phyloP scores from a whole-genome alignment of 2,329 filamentous ascomycete genomes.

The Ophiostoma pallidulum region DNA sequence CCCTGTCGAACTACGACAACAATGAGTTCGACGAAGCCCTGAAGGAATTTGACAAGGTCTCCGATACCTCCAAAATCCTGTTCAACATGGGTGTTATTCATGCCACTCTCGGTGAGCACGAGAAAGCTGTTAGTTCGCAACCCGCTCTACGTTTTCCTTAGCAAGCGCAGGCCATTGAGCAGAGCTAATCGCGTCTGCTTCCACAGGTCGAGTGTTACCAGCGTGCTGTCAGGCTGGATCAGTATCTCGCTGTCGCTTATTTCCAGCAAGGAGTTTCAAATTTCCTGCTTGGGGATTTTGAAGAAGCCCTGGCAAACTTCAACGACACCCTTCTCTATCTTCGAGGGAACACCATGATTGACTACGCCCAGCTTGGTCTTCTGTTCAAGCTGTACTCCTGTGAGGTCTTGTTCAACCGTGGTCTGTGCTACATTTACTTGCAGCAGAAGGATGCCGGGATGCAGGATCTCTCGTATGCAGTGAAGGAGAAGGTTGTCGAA shows the following conservation, averaged over 20 bases:
- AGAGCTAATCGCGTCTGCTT: slow-evolving; percentile 5
- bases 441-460: slow-evolving; percentile 85
- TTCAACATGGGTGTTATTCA: slow-evolving; percentile 99
- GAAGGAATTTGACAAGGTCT: slow-evolving; percentile 72
- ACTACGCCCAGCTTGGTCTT: slow-evolving; percentile 91
- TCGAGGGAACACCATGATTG: slow-evolving; percentile 91
- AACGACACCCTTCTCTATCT: slow-evolving; percentile 95
- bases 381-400: slow-evolving; percentile 96
- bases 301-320: slow-evolving; percentile 95
- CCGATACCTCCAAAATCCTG: slow-evolving; percentile 93
- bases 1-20: slow-evolving; percentile 86
- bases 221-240: slow-evolving; percentile 78
- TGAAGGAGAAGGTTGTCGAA: slow-evolving; percentile 90
- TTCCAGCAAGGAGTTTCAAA: slow-evolving; percentile 98
- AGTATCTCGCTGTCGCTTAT: slow-evolving; percentile 94
- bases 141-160: too few relatives aligned
- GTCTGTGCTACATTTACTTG: slow-evolving; percentile 93
- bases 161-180: not conserved
- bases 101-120: slow-evolving; percentile 90
- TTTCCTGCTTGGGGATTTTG: slow-evolving; percentile 92
- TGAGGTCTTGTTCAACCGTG: slow-evolving; percentile 94
- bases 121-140: slow-evolving; percentile 66
- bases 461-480: slow-evolving; percentile 81
- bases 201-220: slow-evolving; percentile 86
- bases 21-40: slow-evolving; percentile 93